Base-by-base conservation (phyloP, 805 yeast genomes). In the Metschnikowia proteae region DNA sequence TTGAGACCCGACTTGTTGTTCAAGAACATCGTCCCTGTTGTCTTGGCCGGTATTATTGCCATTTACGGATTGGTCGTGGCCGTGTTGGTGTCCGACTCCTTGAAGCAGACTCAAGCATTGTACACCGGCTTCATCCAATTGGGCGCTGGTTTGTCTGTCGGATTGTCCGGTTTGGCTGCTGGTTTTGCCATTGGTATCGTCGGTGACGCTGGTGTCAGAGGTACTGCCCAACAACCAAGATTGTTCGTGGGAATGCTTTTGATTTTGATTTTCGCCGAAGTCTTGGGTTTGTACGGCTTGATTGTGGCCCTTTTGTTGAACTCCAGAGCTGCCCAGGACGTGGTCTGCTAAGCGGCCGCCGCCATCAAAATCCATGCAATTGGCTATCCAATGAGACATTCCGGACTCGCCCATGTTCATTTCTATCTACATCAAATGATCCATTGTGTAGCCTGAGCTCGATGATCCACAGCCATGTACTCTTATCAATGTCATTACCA, bases 1-100 rank as follows among this genome's bases (percentile, higher is more conserved):
- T 78, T 92, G 69, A 88, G 97, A 84, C 99, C 99, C 60, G 99
- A 92, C 70, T 80, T 91, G 69, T 76, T 91, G 67, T 91, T 92
- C 62, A 89, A 84, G 76, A 88, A 88, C 76, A 85, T 91, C 63
- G 96, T 92, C 54, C 99, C 99, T 57, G 97, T 94, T 61, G 83
- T 92, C 76, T 92, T 92, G 97, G 97, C 98, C 57, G 99, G 99
- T 92, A 92, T 92, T 67, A 90, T 92, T 76, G 97, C 98, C 75
- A 91, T 92, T 76, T 92, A 92, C 71, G 99, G 99, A 51, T 78
- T 92, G 66, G 98, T 92, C 56, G 97, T 92, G 52, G 87, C 97
- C 26, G 99, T 92, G 56, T 81, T 92, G 68, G 92, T 92, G 56
- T 86, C 97, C 48, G 94, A 88, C 63, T 83, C 92, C 45, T 81